phyloP scores from a whole-genome alignment of 2,329 filamentous ascomycete species.

The Colletotrichum aenigma region DNA sequence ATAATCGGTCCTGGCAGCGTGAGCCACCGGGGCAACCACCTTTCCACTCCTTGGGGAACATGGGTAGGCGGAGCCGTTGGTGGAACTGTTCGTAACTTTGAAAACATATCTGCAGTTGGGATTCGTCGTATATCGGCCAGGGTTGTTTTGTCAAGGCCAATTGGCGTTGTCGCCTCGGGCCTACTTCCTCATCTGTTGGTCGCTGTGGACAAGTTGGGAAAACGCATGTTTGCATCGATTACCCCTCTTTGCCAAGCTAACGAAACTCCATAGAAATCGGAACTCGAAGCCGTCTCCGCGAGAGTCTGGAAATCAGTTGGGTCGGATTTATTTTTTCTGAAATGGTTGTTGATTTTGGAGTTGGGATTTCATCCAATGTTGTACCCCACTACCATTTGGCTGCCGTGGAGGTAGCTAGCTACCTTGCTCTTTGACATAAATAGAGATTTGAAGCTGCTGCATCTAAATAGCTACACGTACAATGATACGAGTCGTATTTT shows the following conservation, averaged over 20 bases:
- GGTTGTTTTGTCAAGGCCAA: too few relatives aligned
- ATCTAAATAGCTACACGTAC: neutral
- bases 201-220: neutral
- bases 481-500: neutral
- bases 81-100: neutral
- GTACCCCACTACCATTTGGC: neutral
- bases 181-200: neutral
- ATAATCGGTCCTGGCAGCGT: too few relatives aligned
- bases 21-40: too few relatives aligned
- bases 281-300: neutral
- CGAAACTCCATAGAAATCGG: neutral
- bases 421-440: neutral
- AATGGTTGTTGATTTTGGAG: neutral
- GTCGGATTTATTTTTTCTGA: neutral
- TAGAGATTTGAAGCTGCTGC: fast-evolving
- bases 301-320: neutral
- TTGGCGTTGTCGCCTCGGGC: neutral
- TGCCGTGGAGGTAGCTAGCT: neutral
- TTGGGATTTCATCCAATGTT: too few relatives aligned
- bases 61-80: neutral
- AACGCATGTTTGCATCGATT: neutral
- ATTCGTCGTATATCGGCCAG: neutral
- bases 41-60: too few relatives aligned
- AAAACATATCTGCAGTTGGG: neutral
- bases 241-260: neutral